A percentile compares a stretch with the other conserved stretches of the same genome.
These are phyloP conservation scores for Cnidoscolus chayamansa DNA, from an alignment of 441 rosid species.

Conservation along the genomic window DNA sequence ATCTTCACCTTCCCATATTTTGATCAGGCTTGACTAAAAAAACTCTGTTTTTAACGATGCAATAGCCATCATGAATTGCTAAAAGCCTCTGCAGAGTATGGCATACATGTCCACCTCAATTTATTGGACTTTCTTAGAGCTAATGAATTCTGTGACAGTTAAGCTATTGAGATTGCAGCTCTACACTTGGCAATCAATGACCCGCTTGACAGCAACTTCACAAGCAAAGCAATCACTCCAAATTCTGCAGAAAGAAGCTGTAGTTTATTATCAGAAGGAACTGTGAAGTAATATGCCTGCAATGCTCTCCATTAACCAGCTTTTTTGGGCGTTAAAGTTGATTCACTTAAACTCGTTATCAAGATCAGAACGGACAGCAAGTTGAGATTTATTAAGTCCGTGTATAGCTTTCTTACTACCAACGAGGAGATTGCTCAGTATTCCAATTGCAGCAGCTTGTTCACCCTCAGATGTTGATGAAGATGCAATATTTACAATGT, in stretches of 20 bases:
- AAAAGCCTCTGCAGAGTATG: constrained; percentile 36
- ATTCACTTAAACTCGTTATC: constrained; percentile 24
- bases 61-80: constrained; percentile 57
- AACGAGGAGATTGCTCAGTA: constrained; percentile 48
- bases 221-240: constrained; percentile 54
- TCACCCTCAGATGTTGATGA: constrained; percentile 38
- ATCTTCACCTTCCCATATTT: constrained; percentile 41
- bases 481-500: constrained; percentile 36
- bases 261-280: constrained; percentile 55
- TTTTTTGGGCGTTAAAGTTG: constrained; percentile 20
- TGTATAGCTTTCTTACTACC: constrained; percentile 48
- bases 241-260: constrained; percentile 53
- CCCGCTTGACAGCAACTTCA: constrained; percentile 46
- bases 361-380: constrained; percentile 47
- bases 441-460: constrained; percentile 57
- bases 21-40: constrained; percentile 65
- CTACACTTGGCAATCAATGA: constrained; percentile 40
- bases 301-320: constrained; percentile 39
- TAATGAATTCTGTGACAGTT: constrained; percentile 54
- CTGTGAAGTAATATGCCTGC: constrained; percentile 51
- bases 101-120: constrained; percentile 45
- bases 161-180: constrained; percentile 59
- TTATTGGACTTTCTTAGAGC: constrained; percentile 41
- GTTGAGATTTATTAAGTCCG: constrained; percentile 34
- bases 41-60: constrained; percentile 49